Evolutionary conservation across 2,329 filamentous ascomycete species (phyloP).

Genomic region (Botrytis elliptica): DNA sequence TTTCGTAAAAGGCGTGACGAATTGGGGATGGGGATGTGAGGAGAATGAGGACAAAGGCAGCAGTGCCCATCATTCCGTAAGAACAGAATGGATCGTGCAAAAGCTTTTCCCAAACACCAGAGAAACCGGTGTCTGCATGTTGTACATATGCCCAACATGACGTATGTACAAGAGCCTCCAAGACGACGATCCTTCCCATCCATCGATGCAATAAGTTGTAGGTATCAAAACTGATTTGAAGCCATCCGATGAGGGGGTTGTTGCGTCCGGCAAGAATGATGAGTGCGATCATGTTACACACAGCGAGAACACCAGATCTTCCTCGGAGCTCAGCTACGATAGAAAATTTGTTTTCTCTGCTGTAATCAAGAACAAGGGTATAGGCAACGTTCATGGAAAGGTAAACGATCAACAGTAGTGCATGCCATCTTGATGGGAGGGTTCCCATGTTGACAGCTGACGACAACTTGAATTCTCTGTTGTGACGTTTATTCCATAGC

Average conservation of each 20-base stretch:
- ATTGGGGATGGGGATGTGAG: constrained; percentile 74
- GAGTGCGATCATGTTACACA: constrained; percentile 89
- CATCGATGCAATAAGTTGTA: constrained; percentile 90
- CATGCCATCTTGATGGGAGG: constrained; percentile 63
- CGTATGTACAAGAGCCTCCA: constrained; percentile 70
- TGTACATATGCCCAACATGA: constrained; percentile 73
- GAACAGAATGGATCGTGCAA: constrained; percentile 60
- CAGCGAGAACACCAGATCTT: constrained; percentile 76
- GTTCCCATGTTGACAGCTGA: constrained; percentile 60
- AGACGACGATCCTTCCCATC: constrained; percentile 71
- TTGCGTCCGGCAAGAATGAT: constrained; percentile 88
- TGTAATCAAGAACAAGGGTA: constrained; percentile 62
- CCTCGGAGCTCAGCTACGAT: constrained; percentile 81
- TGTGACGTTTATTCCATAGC: constrained; percentile 63
- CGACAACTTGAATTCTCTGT: constrained; percentile 63
- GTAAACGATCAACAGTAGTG: constrained; percentile 56
- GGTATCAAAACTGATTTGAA: constrained; percentile 91
- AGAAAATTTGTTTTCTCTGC: constrained; percentile 56
- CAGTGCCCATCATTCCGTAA: constrained; percentile 59
- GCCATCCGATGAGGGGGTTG: constrained; percentile 79
- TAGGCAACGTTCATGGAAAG: constrained; percentile 61
- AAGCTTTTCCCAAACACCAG: constrained; percentile 55
- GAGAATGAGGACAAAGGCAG: constrained; percentile 64
- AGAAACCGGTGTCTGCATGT: constrained; percentile 62
- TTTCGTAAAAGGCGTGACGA: constrained; percentile 95